Percentiles rank a stretch among this genome's conserved stretches.
Evolutionary conservation across 768 basidiomycete species (phyloP).

Genomic region (Exsudoporus frostii): DNA sequence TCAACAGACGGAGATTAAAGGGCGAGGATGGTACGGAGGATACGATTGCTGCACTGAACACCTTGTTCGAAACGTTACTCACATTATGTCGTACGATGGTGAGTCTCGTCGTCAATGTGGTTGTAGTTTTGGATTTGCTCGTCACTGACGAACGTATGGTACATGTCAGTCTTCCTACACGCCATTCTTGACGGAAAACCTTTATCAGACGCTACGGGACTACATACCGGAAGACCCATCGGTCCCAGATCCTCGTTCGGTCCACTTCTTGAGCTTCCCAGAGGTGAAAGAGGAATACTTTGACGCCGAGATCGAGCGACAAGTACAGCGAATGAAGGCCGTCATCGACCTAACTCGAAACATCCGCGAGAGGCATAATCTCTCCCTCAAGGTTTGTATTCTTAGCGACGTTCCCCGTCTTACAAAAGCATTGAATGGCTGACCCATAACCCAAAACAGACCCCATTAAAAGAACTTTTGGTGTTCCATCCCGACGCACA

Average conservation of each 20-base stretch:
- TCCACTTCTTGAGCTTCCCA: conserved; percentile 96
- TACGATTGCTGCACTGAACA: conserved; percentile 85
- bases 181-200: conserved; percentile 94
- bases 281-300: conserved; percentile 93
- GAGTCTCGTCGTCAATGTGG: conserved; percentile 21
- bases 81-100: conserved; percentile 97
- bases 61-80: conserved; percentile 91
- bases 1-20: conserved; percentile 94
- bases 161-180: conserved; percentile 85
- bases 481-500: conserved; percentile 87
- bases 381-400: conserved; percentile 80
- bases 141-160: not conserved
- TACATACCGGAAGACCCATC: conserved; percentile 77
- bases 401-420: not conserved
- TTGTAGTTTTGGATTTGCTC: not conserved
- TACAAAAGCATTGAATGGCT: not conserved
- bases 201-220: conserved; percentile 86
- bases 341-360: conserved; percentile 91
- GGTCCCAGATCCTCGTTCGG: conserved; percentile 78
- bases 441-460: conserved; percentile 42
- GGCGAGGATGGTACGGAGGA: conserved; percentile 91
- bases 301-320: conserved; percentile 87
- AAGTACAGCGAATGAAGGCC: conserved; percentile 91
- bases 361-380: conserved; percentile 80
- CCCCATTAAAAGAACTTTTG: conserved; percentile 86